Conservation (phyloP, 2,329 filamentous ascomycete genomes). For the Ascochyta pisi region DNA sequence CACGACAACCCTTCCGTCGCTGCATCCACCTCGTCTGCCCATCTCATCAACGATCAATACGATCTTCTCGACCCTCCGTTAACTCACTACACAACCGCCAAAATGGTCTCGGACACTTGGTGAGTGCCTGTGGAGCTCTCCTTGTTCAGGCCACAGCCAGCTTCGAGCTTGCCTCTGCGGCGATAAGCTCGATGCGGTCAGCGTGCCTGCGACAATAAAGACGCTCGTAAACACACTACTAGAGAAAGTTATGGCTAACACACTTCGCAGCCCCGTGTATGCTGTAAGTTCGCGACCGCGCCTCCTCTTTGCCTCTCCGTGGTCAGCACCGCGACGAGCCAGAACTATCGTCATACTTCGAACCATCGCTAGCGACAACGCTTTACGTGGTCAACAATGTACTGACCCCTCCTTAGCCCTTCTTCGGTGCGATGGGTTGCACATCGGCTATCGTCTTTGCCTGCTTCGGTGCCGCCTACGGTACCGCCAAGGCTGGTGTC, state of each 20-base stretch:
- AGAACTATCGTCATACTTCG: conserved; percentile 18
- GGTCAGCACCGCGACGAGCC: conserved; percentile 26
- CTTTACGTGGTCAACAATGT: conserved; percentile 7
- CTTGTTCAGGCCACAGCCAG: conserved; percentile 37
- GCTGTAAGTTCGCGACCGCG: conserved; percentile 76
- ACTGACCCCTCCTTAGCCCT: conserved; percentile 65
- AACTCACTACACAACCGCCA: conserved; percentile 49
- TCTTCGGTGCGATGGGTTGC: conserved; percentile 98
- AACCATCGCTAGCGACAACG: conserved; percentile 16
- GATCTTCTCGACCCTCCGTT: conserved; percentile 27
- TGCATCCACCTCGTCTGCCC: conserved; percentile 36
- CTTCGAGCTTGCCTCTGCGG: conserved; percentile 46
- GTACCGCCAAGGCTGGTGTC: conserved; percentile 98
- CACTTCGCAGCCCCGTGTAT: conserved; percentile 82
- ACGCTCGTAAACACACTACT: not conserved
- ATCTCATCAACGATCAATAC: conserved; percentile 40
- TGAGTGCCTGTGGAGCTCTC: conserved; percentile 61
- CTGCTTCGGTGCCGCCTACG: conserved; percentile 95
- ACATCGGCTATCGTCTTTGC: conserved; percentile 95
- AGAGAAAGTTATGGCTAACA: conserved; percentile 36
- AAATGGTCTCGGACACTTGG: conserved; percentile 83
- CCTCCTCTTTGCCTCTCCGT: conserved; percentile 30
- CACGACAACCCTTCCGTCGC: conserved; percentile 37
- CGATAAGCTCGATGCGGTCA: conserved; percentile 45
- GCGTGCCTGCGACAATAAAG: conserved; percentile 22